Evolutionary conservation across 331 rosid species (phyloP).

Genomic region (Prunus yedoensis): DNA sequence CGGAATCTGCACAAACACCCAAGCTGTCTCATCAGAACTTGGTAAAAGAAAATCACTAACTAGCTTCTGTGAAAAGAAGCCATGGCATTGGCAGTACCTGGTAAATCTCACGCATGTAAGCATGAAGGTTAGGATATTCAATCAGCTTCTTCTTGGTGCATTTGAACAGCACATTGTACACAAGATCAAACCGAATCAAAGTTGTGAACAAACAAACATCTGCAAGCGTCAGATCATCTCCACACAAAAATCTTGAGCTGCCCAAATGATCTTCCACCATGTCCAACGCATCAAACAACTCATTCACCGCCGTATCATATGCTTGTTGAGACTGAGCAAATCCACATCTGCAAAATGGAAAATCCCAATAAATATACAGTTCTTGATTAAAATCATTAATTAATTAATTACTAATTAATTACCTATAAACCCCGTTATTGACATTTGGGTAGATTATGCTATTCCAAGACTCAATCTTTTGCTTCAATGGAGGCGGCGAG

Average conservation of each 20-base stretch:
- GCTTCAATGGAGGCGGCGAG: constrained; percentile 58
- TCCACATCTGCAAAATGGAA: constrained; percentile 58
- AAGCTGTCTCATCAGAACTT: not conserved
- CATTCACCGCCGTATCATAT: constrained; percentile 60
- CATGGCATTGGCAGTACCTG: constrained; percentile 40
- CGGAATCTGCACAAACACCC: constrained; percentile 53
- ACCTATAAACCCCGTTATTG: constrained; percentile 90
- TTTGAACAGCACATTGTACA: constrained; percentile 71
- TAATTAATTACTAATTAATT: not conserved
- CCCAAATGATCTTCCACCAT: constrained; percentile 59
- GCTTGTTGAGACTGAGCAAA: constrained; percentile 94
- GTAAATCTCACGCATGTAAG: constrained; percentile 70
- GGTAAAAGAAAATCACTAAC: not conserved
- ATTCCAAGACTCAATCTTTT: constrained; percentile 71
- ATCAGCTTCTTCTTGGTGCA: constrained; percentile 78
- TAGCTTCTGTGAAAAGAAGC: too few relatives aligned
- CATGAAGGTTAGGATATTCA: constrained; percentile 72
- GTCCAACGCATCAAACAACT: constrained; percentile 60
- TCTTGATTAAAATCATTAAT: too few relatives aligned
- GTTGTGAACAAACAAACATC: constrained; percentile 83
- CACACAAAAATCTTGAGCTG: constrained; percentile 55
- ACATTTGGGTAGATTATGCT: constrained; percentile 68
- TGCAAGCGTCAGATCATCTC: constrained; percentile 57
- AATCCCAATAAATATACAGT: not conserved
- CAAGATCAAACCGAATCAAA: constrained; percentile 66